Base-by-base conservation (phyloP, 768 basidiomycete species). In the Suillus tomentosus region DNA sequence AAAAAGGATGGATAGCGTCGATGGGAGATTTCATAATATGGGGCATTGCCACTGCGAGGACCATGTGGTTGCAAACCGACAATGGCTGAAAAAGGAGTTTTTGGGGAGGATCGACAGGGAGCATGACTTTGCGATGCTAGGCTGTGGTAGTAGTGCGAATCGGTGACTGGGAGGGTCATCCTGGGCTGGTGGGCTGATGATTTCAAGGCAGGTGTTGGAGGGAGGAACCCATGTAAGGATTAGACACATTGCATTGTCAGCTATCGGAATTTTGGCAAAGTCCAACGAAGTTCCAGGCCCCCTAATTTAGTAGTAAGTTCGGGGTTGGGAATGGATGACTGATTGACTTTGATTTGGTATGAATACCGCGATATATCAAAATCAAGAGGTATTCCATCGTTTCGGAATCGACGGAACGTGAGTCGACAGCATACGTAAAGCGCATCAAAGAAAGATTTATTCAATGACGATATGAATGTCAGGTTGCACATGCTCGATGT, bases 101-200 rank as follows among this genome's bases (percentile, higher is more conserved):
- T 57, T 39, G 6, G 22, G 8, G 15, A 19, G 39, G 57, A 58
- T 58, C 57, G 57, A 58, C 57, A 42, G 57, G 39, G 22, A 57
- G 17, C 24, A 9, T 24, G 22, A 24, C 8, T 5, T 31, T 31
- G 4, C 51, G 51, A 17, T 31, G 50, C 27, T 31, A 31, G 17
- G 9, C 31, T 31, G 27, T 31, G 50, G 17, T 24, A 7, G 13
- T 24, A 24, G 13, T 24, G 22, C 1, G 48, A 31, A 27, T 31
- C 15, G 27, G 24, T 27, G 48, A 51, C 50, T 51, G 50, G 7
- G 22, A 51, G 9, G 24, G 50, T 51, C 15, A 1, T 17, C 15
- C 3, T 51, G 6, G n/a, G 53, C 11, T n/a, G n/a, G 19, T 39
- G 37, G 31, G 1, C 31, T 31, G 1, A 0, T 31, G 31, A 31